phyloP scores from a whole-genome alignment of 108 stramenopile genomes.

The Discostella stelligeroides region DNA sequence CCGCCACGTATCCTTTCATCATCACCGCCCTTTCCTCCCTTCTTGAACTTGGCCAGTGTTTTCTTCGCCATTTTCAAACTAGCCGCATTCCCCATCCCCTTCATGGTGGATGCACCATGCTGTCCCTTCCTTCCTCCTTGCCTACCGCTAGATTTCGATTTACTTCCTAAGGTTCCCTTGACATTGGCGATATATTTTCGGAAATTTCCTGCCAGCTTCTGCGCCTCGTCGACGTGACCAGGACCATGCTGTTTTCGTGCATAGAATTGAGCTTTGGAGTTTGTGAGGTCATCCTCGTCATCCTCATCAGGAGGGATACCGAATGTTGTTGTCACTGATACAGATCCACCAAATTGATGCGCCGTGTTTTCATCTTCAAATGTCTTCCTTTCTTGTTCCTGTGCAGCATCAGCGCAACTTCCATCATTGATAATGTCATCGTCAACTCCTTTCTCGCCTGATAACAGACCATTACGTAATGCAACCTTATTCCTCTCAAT shows the following conservation, averaged over 20 bases:
- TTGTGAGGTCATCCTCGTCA: constrained; percentile 49
- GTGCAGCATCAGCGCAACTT: constrained; percentile 5
- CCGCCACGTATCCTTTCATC: constrained; percentile 19
- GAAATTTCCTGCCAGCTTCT: constrained; percentile 77
- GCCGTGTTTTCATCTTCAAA: constrained; percentile 66
- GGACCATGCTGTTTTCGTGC: constrained; percentile 36
- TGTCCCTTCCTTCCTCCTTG: constrained; percentile 64
- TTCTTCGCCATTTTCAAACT: constrained; percentile 81
- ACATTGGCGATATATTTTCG: constrained; percentile 64
- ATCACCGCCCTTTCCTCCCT: constrained; percentile 26
- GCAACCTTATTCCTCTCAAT: constrained; percentile 68
- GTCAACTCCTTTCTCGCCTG: constrained; percentile 19
- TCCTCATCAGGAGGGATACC: constrained; percentile 55
- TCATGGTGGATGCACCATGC: constrained; percentile 85
- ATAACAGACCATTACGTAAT: constrained; percentile 24
- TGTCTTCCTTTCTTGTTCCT: constrained; percentile 40
- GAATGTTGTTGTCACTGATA: constrained; percentile 79
- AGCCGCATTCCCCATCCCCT: constrained; percentile 70
- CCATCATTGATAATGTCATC: constrained; percentile 31
- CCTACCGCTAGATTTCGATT: constrained; percentile 33
- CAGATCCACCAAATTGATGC: constrained; percentile 74
- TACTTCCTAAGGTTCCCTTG: constrained; percentile 72
- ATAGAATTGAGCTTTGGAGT: constrained; percentile 16
- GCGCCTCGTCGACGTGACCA: constrained; percentile 54
- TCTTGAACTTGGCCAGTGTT: constrained; percentile 48